These are phyloP conservation scores for Calcarisporium arbuscula DNA, from an alignment of 2,329 filamentous ascomycete genomes.

Conservation along the genomic window DNA sequence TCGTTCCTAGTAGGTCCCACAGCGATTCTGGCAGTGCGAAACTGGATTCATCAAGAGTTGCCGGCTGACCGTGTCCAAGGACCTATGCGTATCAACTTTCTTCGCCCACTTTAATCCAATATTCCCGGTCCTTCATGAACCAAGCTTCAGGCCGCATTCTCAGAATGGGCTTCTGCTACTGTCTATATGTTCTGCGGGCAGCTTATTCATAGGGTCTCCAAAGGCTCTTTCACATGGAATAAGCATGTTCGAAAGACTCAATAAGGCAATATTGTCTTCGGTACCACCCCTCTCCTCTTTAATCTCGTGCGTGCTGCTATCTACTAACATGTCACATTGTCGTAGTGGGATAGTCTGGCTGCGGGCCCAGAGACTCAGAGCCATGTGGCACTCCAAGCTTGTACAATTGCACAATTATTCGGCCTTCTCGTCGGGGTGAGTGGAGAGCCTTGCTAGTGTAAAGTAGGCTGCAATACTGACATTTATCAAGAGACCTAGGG, in stretches of 20 bases:
- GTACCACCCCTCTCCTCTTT: conserved; percentile 2
- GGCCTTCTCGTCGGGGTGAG: conserved; percentile 3
- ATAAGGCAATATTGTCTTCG: conserved; percentile 11
- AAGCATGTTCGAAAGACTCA: conserved; percentile 10
- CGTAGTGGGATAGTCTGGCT: conserved; percentile 3
- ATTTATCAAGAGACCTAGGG: conserved; percentile 1
- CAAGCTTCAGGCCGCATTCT: conserved; percentile 14
- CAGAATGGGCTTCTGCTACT: conserved; percentile 24
- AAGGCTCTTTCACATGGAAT: conserved; percentile 18
- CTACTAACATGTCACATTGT: background rate
- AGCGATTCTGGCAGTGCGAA: background rate
- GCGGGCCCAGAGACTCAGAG: background rate
- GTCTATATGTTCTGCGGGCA: conserved; percentile 30
- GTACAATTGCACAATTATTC: conserved; percentile 2
- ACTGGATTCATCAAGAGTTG: no score
- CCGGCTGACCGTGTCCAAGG: conserved; percentile 9
- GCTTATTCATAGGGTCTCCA: conserved; percentile 25
- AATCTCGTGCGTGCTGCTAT: no score
- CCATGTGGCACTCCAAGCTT: background rate
- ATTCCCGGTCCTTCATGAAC: conserved; percentile 13
- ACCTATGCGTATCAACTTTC: conserved; percentile 15
- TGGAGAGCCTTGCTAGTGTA: background rate
- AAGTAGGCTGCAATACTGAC: background rate
- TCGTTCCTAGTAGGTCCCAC: conserved; percentile 10
- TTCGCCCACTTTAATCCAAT: conserved; percentile 15